Evolutionary conservation across 164 flowering plant species (phyloP).

Genomic region (Dillenia suffruticosa): DNA sequence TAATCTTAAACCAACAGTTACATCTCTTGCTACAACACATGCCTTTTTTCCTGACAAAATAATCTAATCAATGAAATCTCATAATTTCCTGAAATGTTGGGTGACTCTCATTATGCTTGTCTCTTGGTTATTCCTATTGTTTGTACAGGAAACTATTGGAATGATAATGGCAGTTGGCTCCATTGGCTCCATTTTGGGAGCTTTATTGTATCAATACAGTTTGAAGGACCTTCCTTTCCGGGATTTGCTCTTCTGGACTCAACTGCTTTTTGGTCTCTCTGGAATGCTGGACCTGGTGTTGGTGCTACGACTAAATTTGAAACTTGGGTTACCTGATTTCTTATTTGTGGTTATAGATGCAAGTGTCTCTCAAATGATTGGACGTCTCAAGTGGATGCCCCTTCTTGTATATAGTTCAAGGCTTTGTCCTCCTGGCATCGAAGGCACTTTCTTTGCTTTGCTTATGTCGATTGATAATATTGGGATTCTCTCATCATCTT

Average conservation of each 20-base stretch:
- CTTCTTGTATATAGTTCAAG: slow-evolving; percentile 88
- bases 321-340: slow-evolving; percentile 73
- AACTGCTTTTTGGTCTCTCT: slow-evolving; percentile 56
- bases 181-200: slow-evolving; percentile 75
- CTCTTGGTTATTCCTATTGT: neutral
- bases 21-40: too few relatives aligned
- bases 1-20: too few relatives aligned
- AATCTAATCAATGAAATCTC: too few relatives aligned
- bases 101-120: neutral
- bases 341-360: slow-evolving; percentile 70
- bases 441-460: slow-evolving; percentile 96
- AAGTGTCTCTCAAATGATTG: slow-evolving; percentile 52
- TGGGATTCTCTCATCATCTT: slow-evolving; percentile 71
- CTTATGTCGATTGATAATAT: slow-evolving; percentile 91
- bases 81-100: neutral
- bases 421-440: slow-evolving; percentile 96
- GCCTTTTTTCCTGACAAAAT: too few relatives aligned
- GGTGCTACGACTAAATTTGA: slow-evolving; percentile 68
- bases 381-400: slow-evolving; percentile 92
- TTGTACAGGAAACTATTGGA: slow-evolving; percentile 70
- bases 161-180: slow-evolving; percentile 74
- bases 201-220: slow-evolving; percentile 63
- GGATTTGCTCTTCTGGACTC: slow-evolving; percentile 75
- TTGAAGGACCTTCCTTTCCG: slow-evolving; percentile 75
- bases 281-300: slow-evolving; percentile 90